Conservation (phyloP, 1,284 basidiomycete species). For the Ceratobasidium sp. region DNA sequence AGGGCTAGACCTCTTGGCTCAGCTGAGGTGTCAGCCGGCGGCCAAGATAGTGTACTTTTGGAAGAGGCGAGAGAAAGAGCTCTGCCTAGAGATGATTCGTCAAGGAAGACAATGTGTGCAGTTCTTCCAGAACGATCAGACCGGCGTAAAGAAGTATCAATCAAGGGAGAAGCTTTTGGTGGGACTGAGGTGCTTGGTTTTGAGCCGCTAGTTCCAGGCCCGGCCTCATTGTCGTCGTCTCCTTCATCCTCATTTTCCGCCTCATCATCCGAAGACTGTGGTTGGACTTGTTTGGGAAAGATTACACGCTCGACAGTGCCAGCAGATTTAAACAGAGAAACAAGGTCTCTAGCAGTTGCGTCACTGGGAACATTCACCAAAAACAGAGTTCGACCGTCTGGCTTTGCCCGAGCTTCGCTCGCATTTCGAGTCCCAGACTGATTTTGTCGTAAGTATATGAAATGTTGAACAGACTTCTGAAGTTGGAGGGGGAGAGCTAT, state of each 20-base stretch:
- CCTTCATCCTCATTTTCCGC: conserved; percentile 49
- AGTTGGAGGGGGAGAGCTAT: conserved; percentile 22
- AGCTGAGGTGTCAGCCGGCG: conserved; percentile 60
- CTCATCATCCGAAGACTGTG: background rate
- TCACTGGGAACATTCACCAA: conserved; percentile 89
- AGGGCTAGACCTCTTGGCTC: conserved; percentile 77
- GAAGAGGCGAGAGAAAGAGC: conserved; percentile 64
- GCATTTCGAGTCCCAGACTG: conserved; percentile 23
- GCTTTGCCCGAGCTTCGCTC: conserved; percentile 53
- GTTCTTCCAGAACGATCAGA: conserved; percentile 72
- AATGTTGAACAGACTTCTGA: conserved; percentile 9
- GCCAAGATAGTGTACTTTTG: conserved; percentile 70
- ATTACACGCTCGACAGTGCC: conserved; percentile 83
- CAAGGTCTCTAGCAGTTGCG: conserved; percentile 81
- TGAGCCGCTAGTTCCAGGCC: conserved; percentile 21
- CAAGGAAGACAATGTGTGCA: conserved; percentile 84
- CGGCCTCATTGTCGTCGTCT: conserved; percentile 51
- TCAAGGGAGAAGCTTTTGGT: conserved; percentile 69
- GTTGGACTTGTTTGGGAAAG: conserved; percentile 57
- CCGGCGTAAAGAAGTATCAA: conserved; percentile 38
- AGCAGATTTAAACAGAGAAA: conserved; percentile 76
- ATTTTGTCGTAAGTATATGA: conserved; percentile 28
- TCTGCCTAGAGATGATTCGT: conserved; percentile 75
- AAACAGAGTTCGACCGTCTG: conserved; percentile 83
- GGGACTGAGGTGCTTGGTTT: conserved; percentile 52